phyloP scores from a whole-genome alignment of 2,329 filamentous ascomycete genomes.

The Cercospora nicotianae region DNA sequence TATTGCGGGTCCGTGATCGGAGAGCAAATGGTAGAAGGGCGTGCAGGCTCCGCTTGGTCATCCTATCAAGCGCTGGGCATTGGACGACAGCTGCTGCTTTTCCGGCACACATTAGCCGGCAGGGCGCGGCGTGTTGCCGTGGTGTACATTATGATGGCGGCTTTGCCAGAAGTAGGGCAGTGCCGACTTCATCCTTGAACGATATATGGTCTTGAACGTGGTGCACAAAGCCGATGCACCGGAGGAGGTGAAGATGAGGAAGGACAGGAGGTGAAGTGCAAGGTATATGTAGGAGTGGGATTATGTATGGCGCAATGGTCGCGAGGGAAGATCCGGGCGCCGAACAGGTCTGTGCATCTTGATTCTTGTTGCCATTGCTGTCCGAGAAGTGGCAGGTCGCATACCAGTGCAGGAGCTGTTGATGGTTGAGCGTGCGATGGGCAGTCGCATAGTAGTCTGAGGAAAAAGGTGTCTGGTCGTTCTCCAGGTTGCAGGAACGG shows the following conservation, averaged over 20 bases:
- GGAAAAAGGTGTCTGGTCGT: not conserved
- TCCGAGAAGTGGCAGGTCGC: not conserved
- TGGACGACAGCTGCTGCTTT: constrained; percentile 2
- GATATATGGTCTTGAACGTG: not conserved
- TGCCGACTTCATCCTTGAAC: not conserved
- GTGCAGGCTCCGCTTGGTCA: not conserved
- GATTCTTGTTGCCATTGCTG: not conserved
- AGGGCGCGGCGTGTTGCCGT: not conserved
- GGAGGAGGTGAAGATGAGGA: not conserved
- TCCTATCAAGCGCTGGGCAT: constrained; percentile 4
- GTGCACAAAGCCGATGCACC: not conserved
- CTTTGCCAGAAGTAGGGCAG: not conserved
- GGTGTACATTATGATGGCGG: not conserved
- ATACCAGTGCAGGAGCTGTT: not conserved
- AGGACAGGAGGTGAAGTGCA: not conserved
- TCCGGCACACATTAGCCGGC: constrained; percentile 1
- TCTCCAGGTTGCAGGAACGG: not conserved
- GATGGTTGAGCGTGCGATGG: not conserved
- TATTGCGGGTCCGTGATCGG: not conserved
- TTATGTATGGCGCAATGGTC: not conserved
- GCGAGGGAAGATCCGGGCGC: not conserved
- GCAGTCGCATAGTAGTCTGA: not conserved
- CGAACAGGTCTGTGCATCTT: not conserved
- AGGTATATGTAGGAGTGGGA: not conserved
- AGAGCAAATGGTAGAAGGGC: not conserved